Evolutionary conservation across 768 basidiomycete genomes (phyloP).

Genomic region (Rhizopogon rudus): DNA sequence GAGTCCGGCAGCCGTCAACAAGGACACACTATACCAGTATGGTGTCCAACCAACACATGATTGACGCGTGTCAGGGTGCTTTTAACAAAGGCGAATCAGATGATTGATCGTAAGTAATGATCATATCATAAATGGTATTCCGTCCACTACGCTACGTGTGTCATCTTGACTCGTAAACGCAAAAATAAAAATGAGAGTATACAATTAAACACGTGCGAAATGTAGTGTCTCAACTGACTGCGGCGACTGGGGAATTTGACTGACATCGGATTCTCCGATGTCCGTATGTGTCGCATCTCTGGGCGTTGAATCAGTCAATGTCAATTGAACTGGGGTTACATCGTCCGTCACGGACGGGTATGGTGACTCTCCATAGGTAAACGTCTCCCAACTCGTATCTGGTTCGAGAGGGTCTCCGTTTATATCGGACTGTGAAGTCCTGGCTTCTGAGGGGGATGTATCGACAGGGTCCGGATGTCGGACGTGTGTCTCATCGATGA

Average conservation of each 20-base stretch:
- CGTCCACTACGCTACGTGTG: neutral
- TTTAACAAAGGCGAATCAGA: neutral
- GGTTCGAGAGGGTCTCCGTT: slow-evolving; percentile 24
- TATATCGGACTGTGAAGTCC: slow-evolving; percentile 22
- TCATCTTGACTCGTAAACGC: neutral
- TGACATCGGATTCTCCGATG: slow-evolving; percentile 15
- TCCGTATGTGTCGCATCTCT: slow-evolving; percentile 11
- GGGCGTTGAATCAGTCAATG: slow-evolving; percentile 10
- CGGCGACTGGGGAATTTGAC: slow-evolving; percentile 6
- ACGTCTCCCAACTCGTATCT: slow-evolving; percentile 33
- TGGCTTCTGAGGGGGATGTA: slow-evolving; percentile 9
- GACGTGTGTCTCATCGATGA: slow-evolving; percentile 58
- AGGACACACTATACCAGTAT: slow-evolving; percentile 57
- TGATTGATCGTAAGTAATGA: slow-evolving; percentile 6
- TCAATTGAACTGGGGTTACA: slow-evolving; percentile 43
- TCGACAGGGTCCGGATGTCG: slow-evolving; percentile 25
- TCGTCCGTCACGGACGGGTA: slow-evolving; percentile 31
- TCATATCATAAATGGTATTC: slow-evolving; percentile 7
- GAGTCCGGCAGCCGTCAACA: slow-evolving; percentile 64
- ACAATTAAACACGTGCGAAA: slow-evolving; percentile 9
- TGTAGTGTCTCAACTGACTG: slow-evolving; percentile 24
- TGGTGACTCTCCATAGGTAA: slow-evolving; percentile 36
- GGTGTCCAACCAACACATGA: slow-evolving; percentile 39
- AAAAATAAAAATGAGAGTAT: slow-evolving; percentile 4
- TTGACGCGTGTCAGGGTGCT: slow-evolving; percentile 2